Evolutionary conservation across 139 green algal genomes (phyloP).

Genomic region (Marvania coccoides): DNA sequence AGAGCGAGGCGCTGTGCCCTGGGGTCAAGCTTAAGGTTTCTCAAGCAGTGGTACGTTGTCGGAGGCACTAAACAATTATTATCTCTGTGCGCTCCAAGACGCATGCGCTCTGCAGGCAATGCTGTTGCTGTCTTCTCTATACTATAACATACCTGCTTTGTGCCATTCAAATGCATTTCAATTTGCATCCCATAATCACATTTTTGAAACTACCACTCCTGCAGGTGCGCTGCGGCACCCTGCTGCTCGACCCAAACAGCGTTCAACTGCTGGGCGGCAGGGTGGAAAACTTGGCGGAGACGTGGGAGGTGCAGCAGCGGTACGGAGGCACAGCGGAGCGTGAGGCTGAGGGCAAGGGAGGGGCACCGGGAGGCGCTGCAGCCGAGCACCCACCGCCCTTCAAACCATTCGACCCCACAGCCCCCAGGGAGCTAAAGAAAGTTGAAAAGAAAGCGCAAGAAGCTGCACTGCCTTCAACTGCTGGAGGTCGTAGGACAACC

Average conservation of each 20-base stretch:
- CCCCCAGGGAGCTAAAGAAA: conserved; percentile 1
- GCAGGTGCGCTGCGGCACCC: conserved; percentile 10
- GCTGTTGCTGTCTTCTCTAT: too few relatives aligned
- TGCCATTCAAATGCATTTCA: too few relatives aligned
- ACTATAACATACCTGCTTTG: too few relatives aligned
- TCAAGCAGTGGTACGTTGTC: too few relatives aligned
- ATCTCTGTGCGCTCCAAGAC: too few relatives aligned
- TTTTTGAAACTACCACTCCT: too few relatives aligned
- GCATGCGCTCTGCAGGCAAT: too few relatives aligned
- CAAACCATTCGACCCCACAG: conserved; percentile 24
- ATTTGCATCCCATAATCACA: too few relatives aligned
- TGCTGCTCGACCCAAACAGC: conserved; percentile 28
- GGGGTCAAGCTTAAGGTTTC: conserved; percentile 13
- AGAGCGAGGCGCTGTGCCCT: conserved; percentile 6
- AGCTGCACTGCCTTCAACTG: too few relatives aligned
- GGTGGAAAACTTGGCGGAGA: conserved; percentile 31
- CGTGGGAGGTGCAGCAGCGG: conserved; percentile 31
- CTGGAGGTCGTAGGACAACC: too few relatives aligned
- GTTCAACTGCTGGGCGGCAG: conserved; percentile 36
- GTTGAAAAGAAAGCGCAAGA: background rate
- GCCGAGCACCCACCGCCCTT: conserved; percentile 31
- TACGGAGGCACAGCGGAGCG: conserved; percentile 28
- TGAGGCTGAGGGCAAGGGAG: conserved; percentile 6
- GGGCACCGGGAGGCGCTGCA: background rate
- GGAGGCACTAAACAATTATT: too few relatives aligned